A percentile compares a stretch with the other conserved stretches of the same genome.
Conservation (phyloP, 257 asterid genomes). For the Solanum okadae region DNA sequence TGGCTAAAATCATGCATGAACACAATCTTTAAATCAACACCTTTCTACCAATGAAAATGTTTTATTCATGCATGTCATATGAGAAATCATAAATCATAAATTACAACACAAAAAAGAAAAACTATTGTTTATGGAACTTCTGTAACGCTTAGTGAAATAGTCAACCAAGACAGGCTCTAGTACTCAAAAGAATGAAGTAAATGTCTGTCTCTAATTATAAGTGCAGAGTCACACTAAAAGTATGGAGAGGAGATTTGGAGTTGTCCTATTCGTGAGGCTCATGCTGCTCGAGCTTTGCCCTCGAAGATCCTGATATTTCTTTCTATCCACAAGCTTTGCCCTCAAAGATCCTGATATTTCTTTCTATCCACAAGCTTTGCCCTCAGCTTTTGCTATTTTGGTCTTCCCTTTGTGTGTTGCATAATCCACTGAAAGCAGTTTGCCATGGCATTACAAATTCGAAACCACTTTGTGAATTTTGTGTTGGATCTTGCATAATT, state of each 20-base stretch:
- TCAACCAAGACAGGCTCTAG: not conserved
- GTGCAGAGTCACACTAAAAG: fast-evolving
- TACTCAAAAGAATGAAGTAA: not conserved
- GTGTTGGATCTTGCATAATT: not conserved
- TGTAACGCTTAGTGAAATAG: not conserved
- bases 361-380: not conserved
- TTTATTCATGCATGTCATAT: no score
- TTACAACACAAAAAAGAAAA: not conserved
- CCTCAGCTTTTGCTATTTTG: no score
- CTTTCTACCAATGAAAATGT: no score
- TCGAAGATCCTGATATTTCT: not conserved
- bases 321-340: not conserved
- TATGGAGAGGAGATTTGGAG: no score
- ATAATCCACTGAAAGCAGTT: not conserved
- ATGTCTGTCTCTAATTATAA: not conserved
- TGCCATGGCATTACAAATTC: not conserved
- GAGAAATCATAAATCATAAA: not conserved
- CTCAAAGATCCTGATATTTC: not conserved
- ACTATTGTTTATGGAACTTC: not conserved
- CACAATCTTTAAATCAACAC: no score
- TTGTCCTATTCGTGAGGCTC: no score
- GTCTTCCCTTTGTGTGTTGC: no score
- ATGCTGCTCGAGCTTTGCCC: no score
- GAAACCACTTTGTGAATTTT: not conserved
- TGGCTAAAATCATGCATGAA: no score